Base-by-base conservation (phyloP, 768 basidiomycete genomes). In the Auricularia sp. region DNA sequence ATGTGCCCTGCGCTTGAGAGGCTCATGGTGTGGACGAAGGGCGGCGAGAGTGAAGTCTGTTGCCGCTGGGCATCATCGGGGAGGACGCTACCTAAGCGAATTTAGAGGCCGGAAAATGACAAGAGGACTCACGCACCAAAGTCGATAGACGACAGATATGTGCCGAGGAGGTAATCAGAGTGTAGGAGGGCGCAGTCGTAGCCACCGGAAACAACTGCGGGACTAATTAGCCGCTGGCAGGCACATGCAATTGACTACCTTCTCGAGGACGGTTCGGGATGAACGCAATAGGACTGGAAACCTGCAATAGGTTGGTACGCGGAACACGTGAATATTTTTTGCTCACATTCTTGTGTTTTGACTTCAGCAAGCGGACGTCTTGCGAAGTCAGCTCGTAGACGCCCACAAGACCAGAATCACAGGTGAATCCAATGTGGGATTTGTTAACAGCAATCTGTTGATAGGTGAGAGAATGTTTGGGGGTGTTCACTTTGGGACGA, bases 151-250 rank as follows among this genome's bases (percentile, higher is more conserved):
- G 89, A 88, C 51, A 90, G 74, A 6, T 83, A 61, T 35, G 75
- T 82, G 35, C 83, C 80, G 73, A 83, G 83, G 14, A 69, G 68
- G 64, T 81, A 81, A 68, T 91, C 88, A 69, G 84, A 86, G 69
- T 93, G 91, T 14, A 88, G 71, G 33, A 93, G 68, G 3, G 78
- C 74, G 47, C 79, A 82, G 68, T 93, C 91, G 69, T 88, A 92
- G 1, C 91, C 91, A 4, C 84, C 90, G 66, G 87, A 90, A 29
- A 93, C 79, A 12, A 91, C 68, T 68, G 39, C 21, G 14, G n/a
- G 33, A 62, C n/a, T 23, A 6, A 34, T 33, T 11, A 58, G 56
- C 18, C 3, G 39, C 39, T 14, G 3, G 1, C 8, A 2, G 12
- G 7, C 12, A 42, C 7, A 42, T 7, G 8, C 8, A 56, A 35